phyloP scores from a whole-genome alignment of 345 rosid genomes.

The Pistacia integerrima region DNA sequence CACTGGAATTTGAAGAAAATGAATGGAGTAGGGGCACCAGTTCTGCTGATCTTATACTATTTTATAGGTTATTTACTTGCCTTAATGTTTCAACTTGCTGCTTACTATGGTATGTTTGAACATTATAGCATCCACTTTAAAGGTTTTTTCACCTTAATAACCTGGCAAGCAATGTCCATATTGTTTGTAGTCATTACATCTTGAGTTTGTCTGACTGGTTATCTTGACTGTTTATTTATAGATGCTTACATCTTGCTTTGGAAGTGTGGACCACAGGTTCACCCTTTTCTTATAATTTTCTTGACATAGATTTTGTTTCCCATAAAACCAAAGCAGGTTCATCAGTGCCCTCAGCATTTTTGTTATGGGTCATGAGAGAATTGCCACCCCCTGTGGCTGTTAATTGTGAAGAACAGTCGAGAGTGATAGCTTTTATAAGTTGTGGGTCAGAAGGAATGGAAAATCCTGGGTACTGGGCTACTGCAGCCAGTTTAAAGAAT shows the following conservation, averaged over 20 bases:
- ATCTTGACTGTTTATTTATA: too few species aligned
- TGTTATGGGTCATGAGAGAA: slow-evolving; percentile 38
- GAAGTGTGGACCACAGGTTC: too few species aligned
- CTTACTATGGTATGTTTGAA: not conserved
- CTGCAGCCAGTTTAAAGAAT: slow-evolving; percentile 22
- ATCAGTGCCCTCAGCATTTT: slow-evolving; percentile 32
- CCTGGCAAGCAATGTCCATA: too few species aligned
- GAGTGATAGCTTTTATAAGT: slow-evolving; percentile 25
- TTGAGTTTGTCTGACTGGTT: too few species aligned
- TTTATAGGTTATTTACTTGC: slow-evolving; percentile 35
- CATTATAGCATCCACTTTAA: not conserved
- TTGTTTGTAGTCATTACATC: too few species aligned
- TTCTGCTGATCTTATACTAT: slow-evolving; percentile 34
- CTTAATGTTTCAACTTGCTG: not conserved
- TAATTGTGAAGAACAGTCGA: slow-evolving; percentile 17
- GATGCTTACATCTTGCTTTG: too few species aligned
- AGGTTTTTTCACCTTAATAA: too few species aligned
- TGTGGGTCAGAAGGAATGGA: not conserved
- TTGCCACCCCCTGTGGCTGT: slow-evolving; percentile 27
- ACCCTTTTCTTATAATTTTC: not conserved
- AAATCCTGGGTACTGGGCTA: slow-evolving; percentile 16
- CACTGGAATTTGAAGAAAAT: slow-evolving; percentile 28
- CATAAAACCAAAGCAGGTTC: slow-evolving; percentile 21
- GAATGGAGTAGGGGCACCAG: slow-evolving; percentile 18
- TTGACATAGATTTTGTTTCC: not conserved